Base-by-base conservation (phyloP, 176 grass and related monocot genomes). In the Oryza longistaminata region DNA sequence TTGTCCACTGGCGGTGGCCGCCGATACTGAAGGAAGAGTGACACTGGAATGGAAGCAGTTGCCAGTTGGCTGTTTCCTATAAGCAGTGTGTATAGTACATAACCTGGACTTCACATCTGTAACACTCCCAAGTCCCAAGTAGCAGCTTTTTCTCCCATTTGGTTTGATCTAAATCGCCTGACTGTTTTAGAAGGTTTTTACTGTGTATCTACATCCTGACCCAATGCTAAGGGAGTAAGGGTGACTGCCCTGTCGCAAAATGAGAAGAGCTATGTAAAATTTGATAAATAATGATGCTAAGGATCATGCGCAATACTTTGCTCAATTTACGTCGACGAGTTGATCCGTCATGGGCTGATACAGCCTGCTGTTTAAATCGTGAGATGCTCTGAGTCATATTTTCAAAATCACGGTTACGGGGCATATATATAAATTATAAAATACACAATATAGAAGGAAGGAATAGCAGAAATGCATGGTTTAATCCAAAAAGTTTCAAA, bases 1-100 rank as follows among this genome's bases (percentile, higher is more conserved):
- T 45, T 99, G 75, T 99, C 93, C 8, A 99, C 88, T 1, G 87
- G 91, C 3, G 84, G 96, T 4, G 83, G 90, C 64, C 93, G 96
- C n/a, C 91, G 93, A 49, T 99, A 99, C 80, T 99, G 73, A 92
- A 80, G 39, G 26, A 74, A 52, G 6, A 40, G 9, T 49, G 46
- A 53, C 68, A 68, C 22, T 75, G 46, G 44, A 82, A 66, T 75
- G 46, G 44, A 82, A 66, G 66, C 49, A 52, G 14, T 13, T 46
- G 44, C 44, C 33, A 43, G 42, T 44, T 61, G 15, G 8, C 35
- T 68, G 37, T 82, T 86, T 77, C 66, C 65, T 62, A 68, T 49
- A 50, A 67, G 29, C 26, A 73, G 9, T 64, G 60, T 79, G 79
- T 83, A 83, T 73, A 86, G 25, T 82, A 58, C 44, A 42, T 44